phyloP scores from a whole-genome alignment of 2,329 filamentous ascomycete species.

The Fusarium multiceps region DNA sequence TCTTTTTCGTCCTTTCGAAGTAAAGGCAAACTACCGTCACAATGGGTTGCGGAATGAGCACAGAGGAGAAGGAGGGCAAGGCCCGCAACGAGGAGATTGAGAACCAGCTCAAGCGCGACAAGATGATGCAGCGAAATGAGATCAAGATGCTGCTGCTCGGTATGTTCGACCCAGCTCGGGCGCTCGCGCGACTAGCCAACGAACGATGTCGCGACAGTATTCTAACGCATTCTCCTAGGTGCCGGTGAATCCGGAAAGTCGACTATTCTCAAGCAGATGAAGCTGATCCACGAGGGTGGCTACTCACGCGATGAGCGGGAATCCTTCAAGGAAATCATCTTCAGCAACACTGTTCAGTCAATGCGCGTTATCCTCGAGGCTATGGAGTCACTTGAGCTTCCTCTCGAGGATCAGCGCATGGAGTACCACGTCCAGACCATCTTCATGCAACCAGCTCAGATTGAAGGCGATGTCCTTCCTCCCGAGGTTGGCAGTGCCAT shows the following conservation, averaged over 20 bases:
- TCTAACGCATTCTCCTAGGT: conserved; percentile 64
- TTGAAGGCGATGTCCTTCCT: conserved; percentile 93
- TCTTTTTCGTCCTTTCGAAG: conserved; percentile 28
- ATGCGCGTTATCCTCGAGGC: conserved; percentile 77
- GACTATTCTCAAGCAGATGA: conserved; percentile 99
- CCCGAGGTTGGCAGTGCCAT: conserved; percentile 94
- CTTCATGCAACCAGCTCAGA: conserved; percentile 98
- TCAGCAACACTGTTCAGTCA: conserved; percentile 76
- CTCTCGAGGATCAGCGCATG: conserved; percentile 89
- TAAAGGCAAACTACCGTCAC: conserved; percentile 61
- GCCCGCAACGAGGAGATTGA: conserved; percentile 99
- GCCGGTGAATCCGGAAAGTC: conserved; percentile 97
- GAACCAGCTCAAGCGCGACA: conserved; percentile 98
- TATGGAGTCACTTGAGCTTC: conserved; percentile 78
- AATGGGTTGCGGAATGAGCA: conserved; percentile 99
- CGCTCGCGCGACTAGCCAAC: not conserved
- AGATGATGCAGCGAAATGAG: conserved; percentile 98
- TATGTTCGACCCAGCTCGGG: conserved; percentile 55
- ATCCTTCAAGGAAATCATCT: conserved; percentile 78
- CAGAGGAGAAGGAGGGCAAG: conserved; percentile 99
- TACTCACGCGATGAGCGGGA: conserved; percentile 90
- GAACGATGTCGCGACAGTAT: not conserved
- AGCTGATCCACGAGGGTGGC: conserved; percentile 98
- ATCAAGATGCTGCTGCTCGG: conserved; percentile 99
- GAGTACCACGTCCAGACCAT: conserved; percentile 98